A percentile compares a stretch with the other conserved stretches of the same genome.
These are phyloP conservation scores for Microcyclospora tardicrescens DNA, from an alignment of 2,329 filamentous ascomycete genomes.

Conservation along the genomic window DNA sequence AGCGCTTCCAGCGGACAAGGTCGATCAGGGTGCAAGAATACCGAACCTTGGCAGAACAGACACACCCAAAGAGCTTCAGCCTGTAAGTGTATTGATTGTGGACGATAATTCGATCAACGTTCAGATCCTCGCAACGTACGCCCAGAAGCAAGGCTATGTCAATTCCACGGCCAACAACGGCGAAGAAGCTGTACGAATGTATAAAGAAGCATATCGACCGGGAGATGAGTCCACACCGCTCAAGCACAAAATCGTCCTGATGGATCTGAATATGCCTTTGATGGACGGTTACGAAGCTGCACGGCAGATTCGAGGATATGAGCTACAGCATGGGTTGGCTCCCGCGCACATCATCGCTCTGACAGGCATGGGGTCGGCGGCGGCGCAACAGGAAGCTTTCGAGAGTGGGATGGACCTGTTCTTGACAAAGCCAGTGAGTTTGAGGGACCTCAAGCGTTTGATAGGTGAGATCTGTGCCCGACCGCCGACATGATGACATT, in stretches of 20 bases:
- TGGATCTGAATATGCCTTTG: conserved; percentile 24
- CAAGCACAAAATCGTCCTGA: conserved; percentile 29
- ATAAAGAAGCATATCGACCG: conserved; percentile 12
- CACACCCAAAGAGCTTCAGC: too few relatives aligned
- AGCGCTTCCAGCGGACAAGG: too few relatives aligned
- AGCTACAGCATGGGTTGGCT: conserved; percentile 2
- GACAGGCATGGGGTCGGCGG: conserved; percentile 10
- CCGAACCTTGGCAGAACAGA: too few relatives aligned
- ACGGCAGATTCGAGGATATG: conserved; percentile 10
- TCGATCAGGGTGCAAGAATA: too few relatives aligned
- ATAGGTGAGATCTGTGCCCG: too few relatives aligned
- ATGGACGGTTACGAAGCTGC: conserved; percentile 15
- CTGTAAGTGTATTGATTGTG: conserved; percentile 1
- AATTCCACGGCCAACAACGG: conserved; percentile 30
- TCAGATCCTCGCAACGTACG: conserved; percentile 7
- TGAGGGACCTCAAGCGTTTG: not conserved
- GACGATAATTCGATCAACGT: conserved; percentile 15
- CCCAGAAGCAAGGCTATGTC: conserved; percentile 20
- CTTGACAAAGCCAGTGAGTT: conserved; percentile 18
- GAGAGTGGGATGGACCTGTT: conserved; percentile 20
- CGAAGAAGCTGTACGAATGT: conserved; percentile 32
- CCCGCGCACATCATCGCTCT: conserved; percentile 10
- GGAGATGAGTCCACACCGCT: not conserved
- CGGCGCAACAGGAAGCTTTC: conserved; percentile 16
- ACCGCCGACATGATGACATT: too few relatives aligned